Evolutionary conservation across 768 basidiomycete species (phyloP).

Genomic region (Nidularia sp.): DNA sequence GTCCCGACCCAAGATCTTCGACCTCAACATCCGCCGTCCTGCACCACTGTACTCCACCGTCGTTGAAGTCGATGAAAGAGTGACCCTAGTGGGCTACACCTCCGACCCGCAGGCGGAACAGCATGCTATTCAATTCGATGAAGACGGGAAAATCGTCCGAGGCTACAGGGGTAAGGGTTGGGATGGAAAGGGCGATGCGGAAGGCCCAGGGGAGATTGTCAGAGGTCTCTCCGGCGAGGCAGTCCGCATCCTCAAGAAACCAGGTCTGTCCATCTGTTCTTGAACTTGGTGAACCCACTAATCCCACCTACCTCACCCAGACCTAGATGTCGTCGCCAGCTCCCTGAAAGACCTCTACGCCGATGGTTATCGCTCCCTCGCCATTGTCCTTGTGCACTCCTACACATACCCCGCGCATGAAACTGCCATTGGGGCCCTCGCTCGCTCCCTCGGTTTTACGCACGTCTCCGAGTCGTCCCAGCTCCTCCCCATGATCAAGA

Average conservation of each 20-base stretch:
- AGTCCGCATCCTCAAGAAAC: conserved; percentile 74
- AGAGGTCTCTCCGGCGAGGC: conserved; percentile 85
- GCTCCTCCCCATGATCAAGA: conserved; percentile 92
- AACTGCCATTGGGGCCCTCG: conserved; percentile 62
- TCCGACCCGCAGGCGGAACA: conserved; percentile 80
- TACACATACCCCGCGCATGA: conserved; percentile 93
- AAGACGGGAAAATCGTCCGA: conserved; percentile 58
- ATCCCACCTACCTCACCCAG: conserved; percentile 23
- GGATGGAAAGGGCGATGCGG: conserved; percentile 65
- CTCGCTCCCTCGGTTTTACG: conserved; percentile 77
- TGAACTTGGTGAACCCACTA: neutral
- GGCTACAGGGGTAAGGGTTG: conserved; percentile 78
- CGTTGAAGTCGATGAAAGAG: conserved; percentile 82
- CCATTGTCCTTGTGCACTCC: conserved; percentile 87
- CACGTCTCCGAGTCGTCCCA: conserved; percentile 88
- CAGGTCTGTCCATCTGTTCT: conserved; percentile 38
- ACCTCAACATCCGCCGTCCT: conserved; percentile 82
- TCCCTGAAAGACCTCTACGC: conserved; percentile 72
- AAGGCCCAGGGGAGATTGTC: conserved; percentile 79
- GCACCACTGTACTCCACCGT: conserved; percentile 74
- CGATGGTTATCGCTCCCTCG: conserved; percentile 83
- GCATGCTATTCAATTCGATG: conserved; percentile 74
- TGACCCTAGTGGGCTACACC: conserved; percentile 90
- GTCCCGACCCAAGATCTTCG: conserved; percentile 91
- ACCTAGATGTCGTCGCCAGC: conserved; percentile 43